Percentiles rank a stretch among this genome's conserved stretches.
phyloP scores from a whole-genome alignment of 805 yeast genomes.

The Starmerella bombicola region DNA sequence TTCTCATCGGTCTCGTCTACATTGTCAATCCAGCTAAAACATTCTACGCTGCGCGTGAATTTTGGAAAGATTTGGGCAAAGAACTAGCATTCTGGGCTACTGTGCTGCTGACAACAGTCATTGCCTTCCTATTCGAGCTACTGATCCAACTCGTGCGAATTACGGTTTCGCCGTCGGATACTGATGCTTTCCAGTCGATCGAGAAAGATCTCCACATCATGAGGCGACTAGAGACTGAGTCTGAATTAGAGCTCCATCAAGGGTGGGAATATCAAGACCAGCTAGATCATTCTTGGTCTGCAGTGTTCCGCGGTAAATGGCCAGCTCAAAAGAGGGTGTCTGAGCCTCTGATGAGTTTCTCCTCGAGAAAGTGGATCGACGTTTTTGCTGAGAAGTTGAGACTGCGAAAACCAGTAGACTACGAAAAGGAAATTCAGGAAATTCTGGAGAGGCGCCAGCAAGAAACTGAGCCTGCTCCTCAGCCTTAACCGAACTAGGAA shows the following conservation, averaged over 20 bases:
- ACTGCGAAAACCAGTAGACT: constrained; percentile 24
- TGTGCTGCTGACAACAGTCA: constrained; percentile 40
- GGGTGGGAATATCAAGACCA: constrained; percentile 37
- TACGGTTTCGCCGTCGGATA: constrained; percentile 53
- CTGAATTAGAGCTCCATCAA: constrained; percentile 60
- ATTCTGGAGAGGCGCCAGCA: constrained; percentile 30
- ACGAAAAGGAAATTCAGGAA: constrained; percentile 30
- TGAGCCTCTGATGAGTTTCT: neutral
- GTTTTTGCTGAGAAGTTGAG: constrained; percentile 24
- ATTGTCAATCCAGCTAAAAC: constrained; percentile 41
- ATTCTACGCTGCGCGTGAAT: constrained; percentile 59
- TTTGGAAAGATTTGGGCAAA: constrained; percentile 57
- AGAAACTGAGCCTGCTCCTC: constrained; percentile 23
- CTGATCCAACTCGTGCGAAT: constrained; percentile 45
- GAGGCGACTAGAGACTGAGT: constrained; percentile 55
- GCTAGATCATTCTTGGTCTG: constrained; percentile 58
- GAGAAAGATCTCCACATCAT: constrained; percentile 61
- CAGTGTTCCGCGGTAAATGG: constrained; percentile 33
- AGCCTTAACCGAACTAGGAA: neutral
- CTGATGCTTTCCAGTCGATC: constrained; percentile 62
- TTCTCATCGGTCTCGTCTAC: constrained; percentile 61
- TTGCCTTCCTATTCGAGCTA: constrained; percentile 58
- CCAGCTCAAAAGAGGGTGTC: constrained; percentile 18
- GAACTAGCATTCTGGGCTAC: constrained; percentile 86
- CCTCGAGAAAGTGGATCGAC: constrained; percentile 18